Evolutionary conservation across 1,139 yeast species (phyloP).

Genomic region (Scheffersomyces titani): DNA sequence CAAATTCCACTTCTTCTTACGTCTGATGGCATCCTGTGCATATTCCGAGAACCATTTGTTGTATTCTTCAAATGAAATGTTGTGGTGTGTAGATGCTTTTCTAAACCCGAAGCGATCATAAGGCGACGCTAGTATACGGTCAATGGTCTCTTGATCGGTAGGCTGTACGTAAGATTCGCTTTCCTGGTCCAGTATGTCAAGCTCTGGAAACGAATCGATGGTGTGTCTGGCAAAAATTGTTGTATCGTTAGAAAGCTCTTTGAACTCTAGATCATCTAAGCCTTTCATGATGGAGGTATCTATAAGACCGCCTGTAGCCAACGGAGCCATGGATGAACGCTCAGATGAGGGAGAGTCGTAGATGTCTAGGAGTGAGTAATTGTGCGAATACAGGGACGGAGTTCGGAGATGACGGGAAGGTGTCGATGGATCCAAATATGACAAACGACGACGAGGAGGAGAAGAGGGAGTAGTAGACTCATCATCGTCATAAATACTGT

Average conservation of each 20-base stretch:
- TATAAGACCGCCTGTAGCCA: constrained; percentile 3
- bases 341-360: constrained; percentile 11
- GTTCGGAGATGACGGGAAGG: constrained; percentile 25
- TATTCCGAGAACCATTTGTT: constrained; percentile 75
- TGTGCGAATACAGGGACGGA: constrained; percentile 36
- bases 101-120: constrained; percentile 86
- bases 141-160: constrained; percentile 3
- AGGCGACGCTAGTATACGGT: constrained; percentile 27
- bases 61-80: constrained; percentile 56
- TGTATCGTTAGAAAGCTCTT: constrained; percentile 1
- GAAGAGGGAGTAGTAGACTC: background rate
- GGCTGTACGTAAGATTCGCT: constrained; percentile 5
- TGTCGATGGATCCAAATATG: constrained; percentile 6
- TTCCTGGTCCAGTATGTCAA: background rate
- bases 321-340: background rate
- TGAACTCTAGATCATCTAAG: constrained; percentile 6
- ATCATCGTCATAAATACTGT: background rate
- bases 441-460: background rate
- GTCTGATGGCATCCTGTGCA: constrained; percentile 57
- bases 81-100: constrained; percentile 52
- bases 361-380: constrained; percentile 26
- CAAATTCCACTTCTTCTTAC: constrained; percentile 75
- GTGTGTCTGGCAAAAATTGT: constrained; percentile 1
- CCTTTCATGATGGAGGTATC: constrained; percentile 7
- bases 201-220: background rate